These are phyloP conservation scores for Lagenidium giganteum DNA, from an alignment of 352 stramenopile species.

Conservation along the genomic window DNA sequence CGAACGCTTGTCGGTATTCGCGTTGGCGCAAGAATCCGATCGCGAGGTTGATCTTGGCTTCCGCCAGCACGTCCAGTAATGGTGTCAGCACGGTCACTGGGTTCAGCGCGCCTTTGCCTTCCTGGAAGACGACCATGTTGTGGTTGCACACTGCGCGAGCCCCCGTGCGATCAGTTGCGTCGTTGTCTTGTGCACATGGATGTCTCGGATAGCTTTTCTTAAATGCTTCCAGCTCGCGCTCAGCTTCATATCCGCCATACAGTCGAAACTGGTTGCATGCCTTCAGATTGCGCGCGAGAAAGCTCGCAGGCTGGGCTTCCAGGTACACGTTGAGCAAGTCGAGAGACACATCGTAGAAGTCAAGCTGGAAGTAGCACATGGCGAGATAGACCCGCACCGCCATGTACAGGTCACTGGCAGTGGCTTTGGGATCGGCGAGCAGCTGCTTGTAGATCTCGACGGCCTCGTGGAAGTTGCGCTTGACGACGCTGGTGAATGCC, in stretches of 20 bases:
- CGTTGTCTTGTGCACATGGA: slow-evolving; percentile 11
- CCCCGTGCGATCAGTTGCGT: slow-evolving; percentile 8
- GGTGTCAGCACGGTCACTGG: slow-evolving; percentile 18
- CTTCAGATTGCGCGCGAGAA: slow-evolving; percentile 69
- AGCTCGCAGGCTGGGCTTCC: slow-evolving; percentile 35
- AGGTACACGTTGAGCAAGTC: slow-evolving; percentile 62
- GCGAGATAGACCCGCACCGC: slow-evolving; percentile 70
- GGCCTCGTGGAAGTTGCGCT: slow-evolving; percentile 56
- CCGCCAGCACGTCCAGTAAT: slow-evolving; percentile 35
- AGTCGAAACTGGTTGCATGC: slow-evolving; percentile 56
- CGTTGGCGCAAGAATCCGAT: slow-evolving; percentile 41
- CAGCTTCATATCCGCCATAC: slow-evolving; percentile 46
- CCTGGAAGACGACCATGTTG: slow-evolving; percentile 48
- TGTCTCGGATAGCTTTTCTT: slow-evolving; percentile 38
- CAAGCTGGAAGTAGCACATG: slow-evolving; percentile 68
- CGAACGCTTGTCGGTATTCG: slow-evolving; percentile 45
- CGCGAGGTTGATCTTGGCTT: slow-evolving; percentile 52
- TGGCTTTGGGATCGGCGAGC: slow-evolving; percentile 15
- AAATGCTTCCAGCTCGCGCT: slow-evolving; percentile 84
- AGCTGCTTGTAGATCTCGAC: slow-evolving; percentile 73
- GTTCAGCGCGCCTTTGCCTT: slow-evolving; percentile 6
- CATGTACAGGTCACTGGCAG: too few relatives aligned
- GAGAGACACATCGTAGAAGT: slow-evolving; percentile 67
- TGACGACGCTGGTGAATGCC: slow-evolving; percentile 35
- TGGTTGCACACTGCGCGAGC: slow-evolving; percentile 38